phyloP scores from a whole-genome alignment of 768 basidiomycete species.

The Leccinum disarticulatum region DNA sequence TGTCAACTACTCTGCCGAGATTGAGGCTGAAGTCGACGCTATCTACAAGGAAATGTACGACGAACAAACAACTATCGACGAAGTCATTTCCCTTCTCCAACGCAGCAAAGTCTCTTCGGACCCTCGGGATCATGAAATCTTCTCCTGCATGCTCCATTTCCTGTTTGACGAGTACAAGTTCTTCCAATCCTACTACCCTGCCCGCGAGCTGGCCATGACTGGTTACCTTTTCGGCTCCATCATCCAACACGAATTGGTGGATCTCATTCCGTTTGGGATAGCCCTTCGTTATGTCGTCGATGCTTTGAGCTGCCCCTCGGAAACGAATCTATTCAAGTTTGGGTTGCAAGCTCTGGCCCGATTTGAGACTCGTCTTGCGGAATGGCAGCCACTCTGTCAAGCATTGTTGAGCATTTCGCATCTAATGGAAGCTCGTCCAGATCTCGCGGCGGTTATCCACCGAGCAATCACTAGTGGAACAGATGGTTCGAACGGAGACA shows the following conservation, averaged over 20 bases:
- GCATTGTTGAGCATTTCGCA: constrained; percentile 86
- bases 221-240: constrained; percentile 95
- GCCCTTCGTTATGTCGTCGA: constrained; percentile 96
- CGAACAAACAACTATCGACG: constrained; percentile 90
- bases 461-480: constrained; percentile 60
- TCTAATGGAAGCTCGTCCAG: constrained; percentile 82
- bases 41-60: constrained; percentile 99
- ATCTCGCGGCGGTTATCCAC: constrained; percentile 69
- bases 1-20: constrained; percentile 82
- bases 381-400: constrained; percentile 93
- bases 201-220: constrained; percentile 93
- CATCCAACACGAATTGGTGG: constrained; percentile 90
- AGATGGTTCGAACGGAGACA: constrained; percentile 43
- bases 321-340: constrained; percentile 93
- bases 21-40: constrained; percentile 89
- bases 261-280: constrained; percentile 92
- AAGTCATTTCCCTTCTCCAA: constrained; percentile 87
- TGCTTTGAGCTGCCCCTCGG: constrained; percentile 86
- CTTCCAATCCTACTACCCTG: constrained; percentile 94
- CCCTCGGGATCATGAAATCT: constrained; percentile 88
- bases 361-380: constrained; percentile 82
- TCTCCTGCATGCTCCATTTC: constrained; percentile 99
- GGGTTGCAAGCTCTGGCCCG: constrained; percentile 87
- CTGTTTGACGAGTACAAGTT: constrained; percentile 99
- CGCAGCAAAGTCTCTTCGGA: constrained; percentile 81